These are phyloP conservation scores for Colletotrichum incanum DNA, from an alignment of 2,329 filamentous ascomycete genomes.

Conservation along the genomic window DNA sequence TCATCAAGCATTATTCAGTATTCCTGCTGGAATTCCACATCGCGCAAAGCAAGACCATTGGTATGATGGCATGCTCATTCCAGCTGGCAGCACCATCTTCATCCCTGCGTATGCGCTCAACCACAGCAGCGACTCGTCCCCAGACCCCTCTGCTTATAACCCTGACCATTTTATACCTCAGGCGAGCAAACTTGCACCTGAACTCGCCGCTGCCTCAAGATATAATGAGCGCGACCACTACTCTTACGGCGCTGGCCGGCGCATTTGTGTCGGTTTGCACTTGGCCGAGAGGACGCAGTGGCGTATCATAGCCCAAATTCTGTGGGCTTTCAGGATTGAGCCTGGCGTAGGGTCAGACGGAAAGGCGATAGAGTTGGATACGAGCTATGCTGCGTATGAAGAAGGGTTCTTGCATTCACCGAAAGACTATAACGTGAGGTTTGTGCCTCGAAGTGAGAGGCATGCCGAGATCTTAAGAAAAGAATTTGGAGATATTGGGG, in stretches of 20 bases:
- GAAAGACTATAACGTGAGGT: constrained; percentile 19
- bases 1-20: not conserved
- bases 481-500: not conserved
- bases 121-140: constrained; percentile 47
- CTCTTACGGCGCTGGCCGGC: constrained; percentile 62
- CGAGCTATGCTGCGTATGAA: constrained; percentile 18
- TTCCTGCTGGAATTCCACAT: constrained; percentile 19
- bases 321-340: constrained; percentile 62
- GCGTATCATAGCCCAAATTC: constrained; percentile 54
- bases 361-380: not conserved
- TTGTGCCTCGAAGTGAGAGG: constrained; percentile 16
- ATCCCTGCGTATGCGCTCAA: constrained; percentile 56
- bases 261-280: constrained; percentile 65
- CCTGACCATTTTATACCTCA: constrained; percentile 47
- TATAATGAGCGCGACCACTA: constrained; percentile 58
- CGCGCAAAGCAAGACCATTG: constrained; percentile 51
- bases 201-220: constrained; percentile 47
- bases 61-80: constrained; percentile 58
- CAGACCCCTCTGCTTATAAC: constrained; percentile 51
- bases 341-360: not conserved
- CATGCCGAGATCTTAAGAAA: constrained; percentile 10
- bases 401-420: constrained; percentile 16
- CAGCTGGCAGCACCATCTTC: constrained; percentile 56
- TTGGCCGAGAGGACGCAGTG: constrained; percentile 64
- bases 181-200: constrained; percentile 49